Conservation (phyloP, 345 rosid genomes). For the Citrus unshiu region DNA sequence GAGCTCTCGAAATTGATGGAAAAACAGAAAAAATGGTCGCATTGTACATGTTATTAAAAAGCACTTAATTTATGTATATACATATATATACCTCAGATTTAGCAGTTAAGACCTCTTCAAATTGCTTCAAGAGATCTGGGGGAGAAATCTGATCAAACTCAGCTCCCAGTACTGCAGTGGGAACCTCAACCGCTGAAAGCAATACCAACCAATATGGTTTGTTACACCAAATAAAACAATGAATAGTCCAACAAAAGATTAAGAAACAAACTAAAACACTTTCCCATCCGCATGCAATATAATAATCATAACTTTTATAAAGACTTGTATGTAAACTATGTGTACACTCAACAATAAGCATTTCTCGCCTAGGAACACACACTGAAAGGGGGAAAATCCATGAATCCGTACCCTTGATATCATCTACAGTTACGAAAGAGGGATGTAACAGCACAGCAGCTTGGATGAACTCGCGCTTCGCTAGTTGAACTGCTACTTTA, state of each 20-base stretch:
- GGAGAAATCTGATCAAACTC: conserved; percentile 43
- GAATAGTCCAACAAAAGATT: not conserved
- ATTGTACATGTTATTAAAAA: no score
- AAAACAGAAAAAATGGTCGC: no score
- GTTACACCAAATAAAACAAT: not conserved
- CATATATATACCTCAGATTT: no score
- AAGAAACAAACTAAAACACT: not conserved
- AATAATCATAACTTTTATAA: not conserved
- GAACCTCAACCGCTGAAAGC: conserved; percentile 42
- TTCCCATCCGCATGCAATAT: not conserved
- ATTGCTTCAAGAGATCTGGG: conserved; percentile 46
- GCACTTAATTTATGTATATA: no score
- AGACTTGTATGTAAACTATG: not conserved
- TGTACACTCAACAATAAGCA: not conserved
- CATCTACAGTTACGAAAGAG: conserved; percentile 60
- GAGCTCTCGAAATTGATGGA: no score
- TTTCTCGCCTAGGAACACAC: not conserved
- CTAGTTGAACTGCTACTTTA: conserved; percentile 68
- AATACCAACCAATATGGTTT: not conserved
- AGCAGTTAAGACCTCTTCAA: conserved; percentile 20
- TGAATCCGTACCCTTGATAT: conserved; percentile 53
- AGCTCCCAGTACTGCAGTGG: conserved; percentile 56
- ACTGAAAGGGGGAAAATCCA: not conserved
- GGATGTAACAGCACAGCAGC: conserved; percentile 77
- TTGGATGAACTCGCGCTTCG: conserved; percentile 48